Base-by-base conservation (phyloP, 768 basidiomycete species). In the Boletus patriciae region DNA sequence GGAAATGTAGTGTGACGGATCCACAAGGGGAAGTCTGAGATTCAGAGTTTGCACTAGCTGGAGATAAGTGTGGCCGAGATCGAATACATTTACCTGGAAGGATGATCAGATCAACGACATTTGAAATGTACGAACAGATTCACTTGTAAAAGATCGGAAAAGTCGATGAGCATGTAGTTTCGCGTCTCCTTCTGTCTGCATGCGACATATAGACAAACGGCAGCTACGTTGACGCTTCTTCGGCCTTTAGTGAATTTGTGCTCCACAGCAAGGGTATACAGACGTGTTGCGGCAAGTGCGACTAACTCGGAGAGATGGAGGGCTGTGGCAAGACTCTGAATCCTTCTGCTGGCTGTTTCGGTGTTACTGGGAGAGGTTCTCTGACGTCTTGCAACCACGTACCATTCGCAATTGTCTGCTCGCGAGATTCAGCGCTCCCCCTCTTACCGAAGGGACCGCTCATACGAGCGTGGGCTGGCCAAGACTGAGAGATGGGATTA, bases 141-240 rank as follows among this genome's bases (percentile, higher is more conserved):
- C 62, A 90, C 95, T 77, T 93, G 90, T 4, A 99, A 82, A 40
- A 95, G 78, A 69, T 98, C 96, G n/a, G 93, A 93, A 66, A 99
- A 98, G 74, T 99, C 97, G 60, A 99, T 98, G 25, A 99, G 84
- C 97, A 98, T 98, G 71, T 95, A 92, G 54, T 88, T 92, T 50
- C 88, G 76, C 0, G 92, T 93, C 73, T 96, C 92, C 65, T 89
- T 90, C 73, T 94, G 87, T 57, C 96, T 74, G 69, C 94, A 96
- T 4, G 94, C 92, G 42, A 96, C 85, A 68, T 99, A 98, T 45
- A 98, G 80, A 70, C 97, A 99, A 41, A 95, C 91, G 4, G 95
- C 97, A 36, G 96, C 90, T 59, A 99, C 93, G 64, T 97, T 94
- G 67, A 92, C 78, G 64, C 92, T 92, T 66, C 89, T 87, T 27